Evolutionary conservation across 2,329 filamentous ascomycete species (phyloP), one percentile per base, ranked within the genome.

Genomic region (Pseudopyricularia javanii): DNA sequence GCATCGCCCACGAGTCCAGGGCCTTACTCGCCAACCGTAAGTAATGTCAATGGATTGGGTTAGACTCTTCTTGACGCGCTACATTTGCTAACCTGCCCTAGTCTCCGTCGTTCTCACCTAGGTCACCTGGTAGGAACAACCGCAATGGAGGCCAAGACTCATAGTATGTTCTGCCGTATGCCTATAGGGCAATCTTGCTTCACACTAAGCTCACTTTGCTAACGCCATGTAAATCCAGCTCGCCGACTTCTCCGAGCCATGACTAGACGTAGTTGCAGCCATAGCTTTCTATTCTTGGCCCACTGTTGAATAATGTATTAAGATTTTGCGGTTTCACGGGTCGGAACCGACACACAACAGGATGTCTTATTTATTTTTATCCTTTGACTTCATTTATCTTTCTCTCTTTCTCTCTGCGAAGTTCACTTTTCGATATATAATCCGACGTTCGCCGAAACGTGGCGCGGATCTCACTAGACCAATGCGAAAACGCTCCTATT

Each of bases 1-100:
- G 69, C 73, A 60, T 84, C 80, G 34, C 82, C 83, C 22, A 83
- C 80, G 20, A 87, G 86, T 66, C 78, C 87, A 59, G 78, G 78
- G 63, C 22, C 40, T 22, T 86, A 86, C 68, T 91, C 86, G 47
- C 82, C 88, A 43, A 80, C 80, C 55, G 64, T 78, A 61, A 56
- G 67, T 63, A 24, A 32, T n/a, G n/a, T 17, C 8, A 20, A 14
- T 15, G 20, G 24, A 2, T 28, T 15, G 12, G 14, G 22, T 11
- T 26, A 43, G 40, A 45, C 7, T 30, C 5, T 30, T 30, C 9
- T 30, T 30, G 28, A 3, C 24, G 20, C 24, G 14, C 7, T 7
- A 14, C 22, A 45, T 45, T 4, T 45, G 33, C 40, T 47, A 22
- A 47, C 47, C 15, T 54, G 4, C 26, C 51, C 33, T 63, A 73